These are phyloP conservation scores for Staphylotrichum longicolle DNA, from an alignment of 495 filamentous ascomycete species.

Conservation along the genomic window DNA sequence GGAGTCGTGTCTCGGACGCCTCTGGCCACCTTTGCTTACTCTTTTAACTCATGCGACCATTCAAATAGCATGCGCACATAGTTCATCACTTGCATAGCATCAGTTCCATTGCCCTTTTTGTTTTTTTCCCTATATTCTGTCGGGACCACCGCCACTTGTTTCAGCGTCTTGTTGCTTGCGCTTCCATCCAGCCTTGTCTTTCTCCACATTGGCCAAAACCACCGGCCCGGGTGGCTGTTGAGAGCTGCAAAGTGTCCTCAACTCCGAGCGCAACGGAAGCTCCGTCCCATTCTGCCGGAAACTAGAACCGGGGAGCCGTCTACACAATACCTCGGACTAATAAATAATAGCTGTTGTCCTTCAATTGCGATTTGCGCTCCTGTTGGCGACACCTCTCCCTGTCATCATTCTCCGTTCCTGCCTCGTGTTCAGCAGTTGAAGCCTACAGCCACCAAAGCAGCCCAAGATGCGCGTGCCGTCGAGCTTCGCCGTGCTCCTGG, in stretches of 20 bases:
- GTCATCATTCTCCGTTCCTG: neutral
- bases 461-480: constrained; percentile 44
- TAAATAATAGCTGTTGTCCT: constrained; percentile 13
- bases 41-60: neutral
- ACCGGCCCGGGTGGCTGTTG: constrained; percentile 13
- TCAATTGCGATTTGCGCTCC: neutral
- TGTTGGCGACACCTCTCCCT: constrained; percentile 1
- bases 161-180: neutral
- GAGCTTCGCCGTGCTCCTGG: constrained; percentile 48
- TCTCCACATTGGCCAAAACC: constrained; percentile 24
- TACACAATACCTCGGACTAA: neutral
- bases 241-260: constrained; percentile 30
- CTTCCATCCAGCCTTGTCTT: neutral
- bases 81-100: neutral
- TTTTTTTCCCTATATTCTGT: neutral
- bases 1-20: constrained; percentile 2
- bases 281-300: constrained; percentile 20
- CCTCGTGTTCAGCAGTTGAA: neutral
- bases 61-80: neutral
- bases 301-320: constrained; percentile 21
- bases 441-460: neutral
- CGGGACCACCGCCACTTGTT: neutral
- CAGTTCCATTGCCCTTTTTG: neutral
- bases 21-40: neutral
- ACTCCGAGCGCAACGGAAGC: constrained; percentile 12